Conservation (phyloP, 2,329 filamentous ascomycete genomes). For the Pezicula rhizophila region DNA sequence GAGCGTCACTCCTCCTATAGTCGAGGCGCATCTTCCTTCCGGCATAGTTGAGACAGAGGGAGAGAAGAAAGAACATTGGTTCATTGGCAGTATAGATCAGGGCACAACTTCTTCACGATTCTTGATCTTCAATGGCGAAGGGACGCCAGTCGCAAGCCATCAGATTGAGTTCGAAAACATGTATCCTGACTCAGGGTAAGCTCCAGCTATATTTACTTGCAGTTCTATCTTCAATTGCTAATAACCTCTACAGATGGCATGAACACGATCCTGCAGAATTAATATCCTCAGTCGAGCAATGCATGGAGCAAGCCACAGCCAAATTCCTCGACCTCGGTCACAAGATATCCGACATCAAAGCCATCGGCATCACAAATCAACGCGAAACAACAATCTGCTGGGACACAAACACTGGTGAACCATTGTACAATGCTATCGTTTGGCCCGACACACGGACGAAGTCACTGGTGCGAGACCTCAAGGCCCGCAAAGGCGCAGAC, state of each 20-base stretch:
- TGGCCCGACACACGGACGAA: constrained; percentile 80
- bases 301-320: constrained; percentile 68
- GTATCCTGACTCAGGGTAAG: constrained; percentile 79
- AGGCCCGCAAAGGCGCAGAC: constrained; percentile 58
- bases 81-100: constrained; percentile 84
- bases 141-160: constrained; percentile 73
- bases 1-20: background rate
- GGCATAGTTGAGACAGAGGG: background rate
- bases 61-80: constrained; percentile 43
- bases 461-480: constrained; percentile 66
- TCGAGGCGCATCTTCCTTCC: background rate
- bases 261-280: constrained; percentile 78
- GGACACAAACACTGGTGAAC: constrained; percentile 71
- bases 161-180: constrained; percentile 83
- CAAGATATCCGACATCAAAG: constrained; percentile 60
- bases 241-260: constrained; percentile 57
- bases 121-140: constrained; percentile 78
- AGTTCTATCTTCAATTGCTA: background rate
- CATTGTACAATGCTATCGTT: constrained; percentile 75
- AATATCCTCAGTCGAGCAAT: constrained; percentile 63
- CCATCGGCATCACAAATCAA: constrained; percentile 78
- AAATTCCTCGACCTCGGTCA: constrained; percentile 64
- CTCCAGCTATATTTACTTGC: constrained; percentile 15
- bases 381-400: constrained; percentile 76
- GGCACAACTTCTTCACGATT: constrained; percentile 87